These are phyloP conservation scores for Cicer chorassanicum DNA, from an alignment of 306 rosid genomes.

Conservation along the genomic window DNA sequence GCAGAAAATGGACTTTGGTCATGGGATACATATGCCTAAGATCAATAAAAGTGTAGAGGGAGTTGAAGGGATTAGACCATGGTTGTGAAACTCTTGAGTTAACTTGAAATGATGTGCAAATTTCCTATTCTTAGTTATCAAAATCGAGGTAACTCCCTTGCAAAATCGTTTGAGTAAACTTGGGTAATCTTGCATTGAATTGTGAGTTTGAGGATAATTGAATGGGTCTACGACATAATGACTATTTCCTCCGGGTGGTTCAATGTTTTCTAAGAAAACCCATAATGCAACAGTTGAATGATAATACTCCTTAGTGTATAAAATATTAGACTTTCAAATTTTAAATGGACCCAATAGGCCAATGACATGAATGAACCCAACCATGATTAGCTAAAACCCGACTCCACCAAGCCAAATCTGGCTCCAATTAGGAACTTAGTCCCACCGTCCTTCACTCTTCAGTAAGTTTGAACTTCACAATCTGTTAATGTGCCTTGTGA, in stretches of 20 bases:
- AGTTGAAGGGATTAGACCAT: background rate
- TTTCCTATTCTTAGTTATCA: background rate
- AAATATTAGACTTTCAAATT: background rate
- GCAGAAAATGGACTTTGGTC: background rate
- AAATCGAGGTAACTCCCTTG: background rate
- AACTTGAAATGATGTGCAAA: background rate
- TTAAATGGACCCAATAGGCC: background rate
- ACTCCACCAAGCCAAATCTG: background rate
- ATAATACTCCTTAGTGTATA: background rate
- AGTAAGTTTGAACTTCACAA: background rate
- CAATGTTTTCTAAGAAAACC: background rate
- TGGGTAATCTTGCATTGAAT: background rate
- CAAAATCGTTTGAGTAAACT: background rate
- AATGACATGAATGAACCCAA: background rate
- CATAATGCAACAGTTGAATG: background rate
- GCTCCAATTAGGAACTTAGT: background rate
- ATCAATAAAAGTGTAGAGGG: background rate
- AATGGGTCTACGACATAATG: background rate
- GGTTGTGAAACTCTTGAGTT: background rate
- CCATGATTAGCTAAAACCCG: background rate
- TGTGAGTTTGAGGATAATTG: slow-evolving; percentile 4
- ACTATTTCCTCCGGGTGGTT: background rate
- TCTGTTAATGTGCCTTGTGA: background rate
- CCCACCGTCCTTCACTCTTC: background rate
- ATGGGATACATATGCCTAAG: background rate